phyloP scores from a whole-genome alignment of 2,329 filamentous ascomycete genomes.

The Diaporthe vaccinii region DNA sequence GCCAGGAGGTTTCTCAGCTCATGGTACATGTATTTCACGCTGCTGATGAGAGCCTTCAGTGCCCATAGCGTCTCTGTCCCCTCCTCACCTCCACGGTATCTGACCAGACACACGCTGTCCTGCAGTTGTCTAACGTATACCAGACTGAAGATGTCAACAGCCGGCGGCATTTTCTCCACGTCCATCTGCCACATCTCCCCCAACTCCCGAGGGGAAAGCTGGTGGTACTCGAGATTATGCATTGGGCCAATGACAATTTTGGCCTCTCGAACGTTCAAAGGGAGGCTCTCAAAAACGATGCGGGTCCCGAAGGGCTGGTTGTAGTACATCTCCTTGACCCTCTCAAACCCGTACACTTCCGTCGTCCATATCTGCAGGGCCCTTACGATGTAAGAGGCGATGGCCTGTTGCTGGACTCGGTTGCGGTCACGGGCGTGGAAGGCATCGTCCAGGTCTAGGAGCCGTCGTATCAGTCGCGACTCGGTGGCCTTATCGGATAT shows the following conservation, averaged over 20 bases:
- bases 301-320: constrained; percentile 69
- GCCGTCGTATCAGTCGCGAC: constrained; percentile 55
- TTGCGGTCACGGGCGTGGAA: constrained; percentile 68
- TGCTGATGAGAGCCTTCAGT: constrained; percentile 70
- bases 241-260: constrained; percentile 62
- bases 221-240: constrained; percentile 66
- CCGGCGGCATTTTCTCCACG: constrained; percentile 56
- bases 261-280: constrained; percentile 60
- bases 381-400: constrained; percentile 67
- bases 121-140: constrained; percentile 67
- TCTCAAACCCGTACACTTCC: constrained; percentile 48
- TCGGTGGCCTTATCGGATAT: constrained; percentile 64
- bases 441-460: constrained; percentile 64
- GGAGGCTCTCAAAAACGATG: constrained; percentile 66
- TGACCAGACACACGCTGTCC: constrained; percentile 71
- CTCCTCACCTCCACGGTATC: constrained; percentile 46
- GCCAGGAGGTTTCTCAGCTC: constrained; percentile 69
- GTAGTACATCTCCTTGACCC: constrained; percentile 55
- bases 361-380: constrained; percentile 66
- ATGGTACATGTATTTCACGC: constrained; percentile 72
- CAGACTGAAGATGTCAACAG: constrained; percentile 64
- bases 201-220: constrained; percentile 60
- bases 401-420: constrained; percentile 63
- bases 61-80: constrained; percentile 57
- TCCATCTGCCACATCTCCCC: constrained; percentile 58